These are phyloP conservation scores for Backusella luteola DNA, from an alignment of 192 early-diverging fungal species.

Conservation along the genomic window DNA sequence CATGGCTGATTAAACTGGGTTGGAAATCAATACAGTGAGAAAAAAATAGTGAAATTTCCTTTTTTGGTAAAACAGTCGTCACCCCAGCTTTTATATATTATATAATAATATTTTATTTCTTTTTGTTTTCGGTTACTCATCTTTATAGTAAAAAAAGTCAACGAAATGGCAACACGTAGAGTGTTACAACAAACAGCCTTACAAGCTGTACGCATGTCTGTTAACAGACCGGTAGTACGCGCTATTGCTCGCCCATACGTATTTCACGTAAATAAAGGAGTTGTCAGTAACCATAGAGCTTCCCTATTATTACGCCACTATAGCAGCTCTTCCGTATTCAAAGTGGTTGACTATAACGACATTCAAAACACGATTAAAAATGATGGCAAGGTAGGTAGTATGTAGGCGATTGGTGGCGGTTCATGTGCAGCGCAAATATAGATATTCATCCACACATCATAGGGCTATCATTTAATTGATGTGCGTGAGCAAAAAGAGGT, in stretches of 20 bases:
- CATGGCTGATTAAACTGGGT: no score
- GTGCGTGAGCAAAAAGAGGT: constrained; percentile 67
- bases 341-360: constrained; percentile 21
- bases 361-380: constrained; percentile 16
- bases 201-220: background rate
- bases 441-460: background rate
- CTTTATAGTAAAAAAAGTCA: background rate
- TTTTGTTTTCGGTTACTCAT: background rate
- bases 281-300: background rate
- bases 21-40: background rate
- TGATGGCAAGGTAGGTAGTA: constrained; percentile 14
- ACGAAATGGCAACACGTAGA: constrained; percentile 10
- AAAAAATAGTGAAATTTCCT: background rate
- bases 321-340: background rate
- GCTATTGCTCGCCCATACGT: background rate
- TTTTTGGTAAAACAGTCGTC: background rate
- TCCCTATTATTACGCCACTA: constrained; percentile 5
- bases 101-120: background rate
- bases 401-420: background rate
- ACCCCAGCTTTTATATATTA: background rate
- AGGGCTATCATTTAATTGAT: constrained; percentile 60
- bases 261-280: background rate
- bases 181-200: background rate
- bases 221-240: background rate
- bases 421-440: background rate